Conservation (phyloP, 2,329 filamentous ascomycete species). For the Dendrostoma leiphaemia region DNA sequence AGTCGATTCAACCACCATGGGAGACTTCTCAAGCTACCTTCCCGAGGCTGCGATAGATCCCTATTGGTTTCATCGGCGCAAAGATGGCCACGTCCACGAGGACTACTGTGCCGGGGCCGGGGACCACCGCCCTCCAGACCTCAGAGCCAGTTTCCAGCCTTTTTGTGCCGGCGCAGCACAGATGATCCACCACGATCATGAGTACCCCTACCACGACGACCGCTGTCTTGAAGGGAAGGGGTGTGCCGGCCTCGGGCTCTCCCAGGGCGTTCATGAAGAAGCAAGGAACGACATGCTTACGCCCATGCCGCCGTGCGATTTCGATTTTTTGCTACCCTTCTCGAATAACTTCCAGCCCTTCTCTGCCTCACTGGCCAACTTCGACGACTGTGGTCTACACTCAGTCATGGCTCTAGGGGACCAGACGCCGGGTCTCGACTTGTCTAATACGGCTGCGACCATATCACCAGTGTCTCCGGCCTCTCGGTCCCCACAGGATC, state of each 20-base stretch:
- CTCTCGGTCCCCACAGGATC: background rate
- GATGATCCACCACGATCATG: background rate
- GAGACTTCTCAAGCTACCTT: too few species aligned
- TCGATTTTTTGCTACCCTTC: background rate
- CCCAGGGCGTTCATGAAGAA: background rate
- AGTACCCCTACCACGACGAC: slow-evolving; percentile 17
- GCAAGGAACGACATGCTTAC: background rate
- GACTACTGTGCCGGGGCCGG: too few species aligned
- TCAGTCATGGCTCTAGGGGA: background rate
- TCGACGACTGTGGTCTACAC: too few species aligned
- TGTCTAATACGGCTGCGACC: background rate
- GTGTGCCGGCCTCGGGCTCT: slow-evolving; percentile 16
- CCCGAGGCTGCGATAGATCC: too few species aligned
- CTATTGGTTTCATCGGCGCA: too few species aligned
- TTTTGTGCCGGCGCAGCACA: background rate
- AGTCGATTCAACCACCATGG: too few species aligned
- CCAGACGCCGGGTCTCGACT: background rate
- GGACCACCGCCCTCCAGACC: too few species aligned
- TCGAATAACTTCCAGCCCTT: background rate
- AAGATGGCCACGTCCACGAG: too few species aligned
- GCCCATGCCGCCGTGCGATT: background rate
- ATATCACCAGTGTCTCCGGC: background rate
- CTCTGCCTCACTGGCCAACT: slow-evolving; percentile 14
- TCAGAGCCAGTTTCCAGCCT: too few species aligned
- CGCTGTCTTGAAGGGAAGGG: slow-evolving; percentile 16